Evolutionary conservation across 2,329 filamentous ascomycete species (phyloP), one percentile per base, ranked within the genome.

Genomic region (Davidsoniella virescens): DNA sequence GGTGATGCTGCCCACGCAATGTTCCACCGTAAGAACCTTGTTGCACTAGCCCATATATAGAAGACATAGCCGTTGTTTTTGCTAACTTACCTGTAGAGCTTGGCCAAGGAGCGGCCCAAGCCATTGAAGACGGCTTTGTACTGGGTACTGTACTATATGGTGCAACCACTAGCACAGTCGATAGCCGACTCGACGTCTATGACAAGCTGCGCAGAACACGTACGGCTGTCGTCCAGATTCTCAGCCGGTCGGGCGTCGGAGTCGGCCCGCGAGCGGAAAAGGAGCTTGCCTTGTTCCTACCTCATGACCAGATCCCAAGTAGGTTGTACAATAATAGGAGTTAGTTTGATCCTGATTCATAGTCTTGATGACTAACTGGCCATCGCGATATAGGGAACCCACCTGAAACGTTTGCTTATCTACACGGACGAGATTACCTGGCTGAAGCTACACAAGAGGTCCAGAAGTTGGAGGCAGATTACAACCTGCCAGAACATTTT

Each of bases 1-100:
- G 65, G 65, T 5, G 65, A 67, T 41, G 62, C 65, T 0, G 64
- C 64, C 0, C 64, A 67, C 50, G 63, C 64, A 0, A 66, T 65
- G 61, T 59, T 66, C 9, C 64, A 38, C n/a, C 38, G 47, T 49
- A 49, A 49, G 38, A 42, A 4, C 26, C 18, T 25, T 45, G 16
- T 16, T n/a, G 5, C 12, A 8, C 16, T 37, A 33, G 16, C 26
- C 2, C 29, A n/a, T n/a, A 8, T 17, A 26, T 29, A 36, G 7
- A 14, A 42, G n/a, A 6, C 2, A 12, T 16, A 12, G 9, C 10
- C 52, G 44, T 60, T 58, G 4, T 2, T 20, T 23, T 18, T 7
- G 6, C 51, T 53, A 17, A 55, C 49, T n/a, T 3, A 12, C 2
- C 1, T 23, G 7, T 43, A 63, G 65, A 67, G 49, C 66, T 67